Evolutionary conservation across 176 grass and related monocot genomes (phyloP).

Genomic region (Pontederia crassipes): DNA sequence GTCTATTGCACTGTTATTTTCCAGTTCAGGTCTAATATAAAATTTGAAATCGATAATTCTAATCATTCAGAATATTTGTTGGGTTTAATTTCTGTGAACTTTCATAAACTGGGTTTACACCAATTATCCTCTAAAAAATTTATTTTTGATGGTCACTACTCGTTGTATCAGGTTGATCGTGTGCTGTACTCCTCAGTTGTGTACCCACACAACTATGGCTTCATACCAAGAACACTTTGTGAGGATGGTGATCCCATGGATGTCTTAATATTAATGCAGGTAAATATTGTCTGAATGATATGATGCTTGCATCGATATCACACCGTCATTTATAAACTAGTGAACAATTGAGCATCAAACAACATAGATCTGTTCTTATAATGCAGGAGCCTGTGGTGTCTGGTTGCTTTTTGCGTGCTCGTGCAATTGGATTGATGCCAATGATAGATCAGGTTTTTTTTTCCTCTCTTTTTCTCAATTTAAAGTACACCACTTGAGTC

Average conservation of each 20-base stretch:
- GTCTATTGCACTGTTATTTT: no score
- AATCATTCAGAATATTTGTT: no score
- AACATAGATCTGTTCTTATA: neutral
- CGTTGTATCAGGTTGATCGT: slow-evolving; percentile 73
- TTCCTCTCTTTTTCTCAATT: no score
- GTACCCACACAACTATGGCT: slow-evolving; percentile 97
- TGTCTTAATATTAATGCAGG: slow-evolving; percentile 93
- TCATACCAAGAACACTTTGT: slow-evolving; percentile 87
- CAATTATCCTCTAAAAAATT: no score
- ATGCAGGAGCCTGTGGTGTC: slow-evolving; percentile 77
- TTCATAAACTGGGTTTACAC: no score
- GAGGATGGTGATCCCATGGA: slow-evolving; percentile 92
- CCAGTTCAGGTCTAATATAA: no score
- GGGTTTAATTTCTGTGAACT: no score
- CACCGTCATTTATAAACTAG: neutral
- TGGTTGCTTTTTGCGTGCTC: slow-evolving; percentile 85
- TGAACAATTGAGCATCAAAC: neutral
- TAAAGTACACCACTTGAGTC: no score
- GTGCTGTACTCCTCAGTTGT: slow-evolving; percentile 97
- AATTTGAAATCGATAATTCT: no score
- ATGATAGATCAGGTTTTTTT: slow-evolving; percentile 91
- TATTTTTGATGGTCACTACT: no score
- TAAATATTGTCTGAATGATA: slow-evolving; percentile 13
- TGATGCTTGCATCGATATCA: neutral
- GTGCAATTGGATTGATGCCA: slow-evolving; percentile 97